Evolutionary conservation across 345 rosid species (phyloP), one percentile per base, ranked within the genome.

Genomic region (Moricandia moricandioides): DNA sequence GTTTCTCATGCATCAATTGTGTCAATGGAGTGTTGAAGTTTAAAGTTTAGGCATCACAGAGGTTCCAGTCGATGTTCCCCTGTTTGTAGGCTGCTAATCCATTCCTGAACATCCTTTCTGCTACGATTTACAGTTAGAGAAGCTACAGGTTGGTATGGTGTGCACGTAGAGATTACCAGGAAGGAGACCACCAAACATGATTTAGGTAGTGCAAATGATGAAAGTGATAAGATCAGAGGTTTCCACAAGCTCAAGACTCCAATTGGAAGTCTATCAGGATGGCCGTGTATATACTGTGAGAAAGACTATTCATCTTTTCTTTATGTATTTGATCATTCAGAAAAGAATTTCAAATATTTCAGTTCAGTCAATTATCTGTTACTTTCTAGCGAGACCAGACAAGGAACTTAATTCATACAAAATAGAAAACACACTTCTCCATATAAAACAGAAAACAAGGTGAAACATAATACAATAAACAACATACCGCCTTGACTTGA

Each of bases 101-200:
- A 21, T 21, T 21, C 24, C 24, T 21, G 1, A 21, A 21, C 24
- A 21, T 21, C 24, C 24, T 21, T 21, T 21, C 24, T 21, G 24
- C 24, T 21, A 21, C 24, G 24, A 21, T 21, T 21, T 21, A 21
- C 24, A 21, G 24, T 21, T 21, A 21, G 99, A 95, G 81, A 47
- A n/a, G n/a, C 54, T 47, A 7, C 98, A 95, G 77, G 85, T 92
- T 27, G 97, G 89, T 12, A 88, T 90, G 94, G 86, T 85, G 18
- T 92, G 98, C 82, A 91, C 89, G 0, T 83, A 72, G 16, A 89
- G 89, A 72, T 77, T 86, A 70, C 94, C 96, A 0, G 98, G 90
- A 66, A 85, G 85, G 81, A 83, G 97, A 72, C 97, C 96, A 8
- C 24, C 24, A 21, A 85, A 86, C 76, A 90, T 89, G 88, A 13